A percentile compares a stretch with the other conserved stretches of the same genome.
Evolutionary conservation across 345 rosid species (phyloP).

Genomic region (Hirschfeldia incana): DNA sequence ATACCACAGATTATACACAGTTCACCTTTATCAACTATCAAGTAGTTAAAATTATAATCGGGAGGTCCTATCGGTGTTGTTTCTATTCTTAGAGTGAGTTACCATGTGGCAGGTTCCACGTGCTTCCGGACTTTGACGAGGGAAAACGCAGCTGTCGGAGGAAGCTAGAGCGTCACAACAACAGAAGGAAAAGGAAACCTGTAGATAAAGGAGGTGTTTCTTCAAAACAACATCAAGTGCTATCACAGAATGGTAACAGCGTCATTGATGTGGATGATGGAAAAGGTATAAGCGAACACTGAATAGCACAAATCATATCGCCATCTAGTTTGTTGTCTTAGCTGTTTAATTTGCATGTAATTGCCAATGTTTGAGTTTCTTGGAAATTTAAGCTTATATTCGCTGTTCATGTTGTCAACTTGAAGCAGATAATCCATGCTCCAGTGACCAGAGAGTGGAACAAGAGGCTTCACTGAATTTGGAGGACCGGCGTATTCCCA

Average conservation of each 20-base stretch:
- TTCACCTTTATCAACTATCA: not conserved
- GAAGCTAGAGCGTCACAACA: constrained; percentile 92
- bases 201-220: constrained; percentile 42
- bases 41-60: not conserved
- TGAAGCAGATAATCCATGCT: constrained; percentile 50
- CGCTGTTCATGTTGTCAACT: constrained; percentile 1
- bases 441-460: constrained; percentile 50
- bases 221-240: constrained; percentile 46
- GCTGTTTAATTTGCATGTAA: not conserved
- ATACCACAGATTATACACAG: not conserved
- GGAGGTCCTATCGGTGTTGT: not conserved
- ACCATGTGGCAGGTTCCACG: constrained; percentile 69
- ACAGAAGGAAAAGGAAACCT: constrained; percentile 73
- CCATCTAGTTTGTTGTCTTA: constrained; percentile 4
- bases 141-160: constrained; percentile 92
- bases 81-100: not conserved
- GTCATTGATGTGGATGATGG: constrained; percentile 58
- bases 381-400: constrained; percentile 14
- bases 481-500: constrained; percentile 58
- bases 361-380: not conserved
- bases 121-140: constrained; percentile 84
- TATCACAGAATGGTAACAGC: constrained; percentile 44
- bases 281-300: constrained; percentile 49
- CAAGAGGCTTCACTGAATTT: constrained; percentile 59
- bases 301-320: constrained; percentile 5